Evolutionary conservation across 371 early-diverging fungal species (phyloP), one percentile per base, ranked within the genome.

Genomic region (Syncephalastrum contaminatum): DNA sequence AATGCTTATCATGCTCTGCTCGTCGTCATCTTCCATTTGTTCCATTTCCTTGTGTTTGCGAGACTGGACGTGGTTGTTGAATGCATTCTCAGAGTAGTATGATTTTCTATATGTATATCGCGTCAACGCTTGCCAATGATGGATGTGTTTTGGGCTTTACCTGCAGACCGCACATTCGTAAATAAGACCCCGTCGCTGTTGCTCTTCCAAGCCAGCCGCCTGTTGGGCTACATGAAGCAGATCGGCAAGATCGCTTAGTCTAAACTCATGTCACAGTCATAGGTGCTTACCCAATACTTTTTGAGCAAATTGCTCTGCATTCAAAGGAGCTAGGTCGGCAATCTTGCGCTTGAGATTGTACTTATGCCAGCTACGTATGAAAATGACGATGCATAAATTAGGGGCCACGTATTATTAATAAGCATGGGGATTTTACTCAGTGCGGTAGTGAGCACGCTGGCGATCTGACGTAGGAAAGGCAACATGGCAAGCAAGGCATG

Each of bases 271-370:
- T 15, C 50, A 30, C 30, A 50, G 19, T 6, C 2, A 19, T 19
- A 36, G 20, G 12, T 51, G 59, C 44, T 70, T 72, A 79, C 81
- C 85, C 25, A 75, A 63, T 16, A 75, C 70, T 56, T 80, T 80
- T 53, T 83, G 82, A n/a, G 82, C 84, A 85, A 92, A 94, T 50
- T 80, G 82, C 47, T 91, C 88, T 20, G 87, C 81, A 24, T 81
- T 59, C 27, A 93, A 79, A 15, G 93, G 87, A 6, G 88, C 83
- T 4, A 93, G 69, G n/a, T 83, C 83, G 36, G 88, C 90, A 36
- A 91, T 87, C 63, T 92, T 92, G 62, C 93, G 82, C 66, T 93
- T 92, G 56, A 94, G 76, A 67, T 94, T 94, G 73, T 94, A 94
- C 40, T 92, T 81, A 72, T 94, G 95, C 92, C 92, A 93, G 52